These are phyloP conservation scores for Fusarium palustre DNA, from an alignment of 2,329 filamentous ascomycete species.

Conservation along the genomic window DNA sequence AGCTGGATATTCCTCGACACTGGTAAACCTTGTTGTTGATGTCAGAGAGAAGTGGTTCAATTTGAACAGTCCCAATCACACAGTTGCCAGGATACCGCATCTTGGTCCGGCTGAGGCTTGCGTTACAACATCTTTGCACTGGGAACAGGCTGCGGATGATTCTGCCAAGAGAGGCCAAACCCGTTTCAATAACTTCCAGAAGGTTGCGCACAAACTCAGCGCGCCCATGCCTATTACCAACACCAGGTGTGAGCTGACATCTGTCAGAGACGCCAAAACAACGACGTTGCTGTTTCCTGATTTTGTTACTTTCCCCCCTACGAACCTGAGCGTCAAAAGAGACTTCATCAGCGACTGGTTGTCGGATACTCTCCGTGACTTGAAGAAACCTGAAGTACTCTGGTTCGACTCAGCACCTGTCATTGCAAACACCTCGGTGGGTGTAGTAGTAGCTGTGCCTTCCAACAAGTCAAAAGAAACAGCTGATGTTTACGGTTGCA, in stretches of 20 bases:
- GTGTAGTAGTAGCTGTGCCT: slow-evolving; percentile 18
- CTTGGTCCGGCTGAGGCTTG: slow-evolving; percentile 31
- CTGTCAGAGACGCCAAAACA: not conserved
- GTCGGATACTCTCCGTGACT: not conserved
- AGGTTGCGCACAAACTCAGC: slow-evolving; percentile 28
- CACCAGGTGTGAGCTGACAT: slow-evolving; percentile 30
- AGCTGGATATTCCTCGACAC: slow-evolving; percentile 18
- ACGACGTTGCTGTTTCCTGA: slow-evolving; percentile 24
- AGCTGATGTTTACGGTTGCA: slow-evolving; percentile 37
- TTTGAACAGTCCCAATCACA: slow-evolving; percentile 34
- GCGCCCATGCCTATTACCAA: slow-evolving; percentile 33
- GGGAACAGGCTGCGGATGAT: slow-evolving; percentile 33
- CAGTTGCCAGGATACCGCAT: slow-evolving; percentile 37
- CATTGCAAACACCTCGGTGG: slow-evolving; percentile 28
- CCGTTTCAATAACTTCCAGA: slow-evolving; percentile 30
- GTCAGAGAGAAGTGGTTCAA: slow-evolving; percentile 34
- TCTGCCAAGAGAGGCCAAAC: slow-evolving; percentile 24
- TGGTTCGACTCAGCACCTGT: slow-evolving; percentile 35
- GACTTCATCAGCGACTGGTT: slow-evolving; percentile 24
- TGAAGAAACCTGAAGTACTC: slow-evolving; percentile 24
- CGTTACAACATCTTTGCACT: slow-evolving; percentile 35
- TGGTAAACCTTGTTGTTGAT: slow-evolving; percentile 29
- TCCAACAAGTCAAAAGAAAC: slow-evolving; percentile 6
- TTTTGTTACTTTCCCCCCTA: slow-evolving; percentile 25
- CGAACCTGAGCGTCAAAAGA: slow-evolving; percentile 14